A percentile compares a stretch with the other conserved stretches of the same genome.
phyloP scores from a whole-genome alignment of 2,329 filamentous ascomycete genomes.

The Immersiporthe knoxdaviesiana region DNA sequence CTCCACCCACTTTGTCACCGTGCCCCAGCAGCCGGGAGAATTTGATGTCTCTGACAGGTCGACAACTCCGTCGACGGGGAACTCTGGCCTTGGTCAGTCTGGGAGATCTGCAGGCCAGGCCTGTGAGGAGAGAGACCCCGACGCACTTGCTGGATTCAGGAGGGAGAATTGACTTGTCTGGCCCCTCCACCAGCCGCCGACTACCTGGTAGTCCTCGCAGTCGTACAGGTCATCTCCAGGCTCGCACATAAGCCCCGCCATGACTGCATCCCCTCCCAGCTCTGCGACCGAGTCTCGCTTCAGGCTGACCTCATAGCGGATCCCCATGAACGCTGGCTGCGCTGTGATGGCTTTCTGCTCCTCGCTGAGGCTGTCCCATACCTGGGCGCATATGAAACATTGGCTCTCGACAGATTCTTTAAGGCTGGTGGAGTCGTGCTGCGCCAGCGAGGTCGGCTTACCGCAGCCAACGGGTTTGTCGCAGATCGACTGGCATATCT shows the following conservation, averaged over 20 bases:
- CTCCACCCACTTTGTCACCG: conserved; percentile 11
- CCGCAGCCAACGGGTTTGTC: background rate
- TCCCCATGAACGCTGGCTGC: no score
- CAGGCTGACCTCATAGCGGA: no score
- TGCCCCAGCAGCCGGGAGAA: conserved; percentile 3
- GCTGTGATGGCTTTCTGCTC: conserved; percentile 10
- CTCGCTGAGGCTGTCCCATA: conserved; percentile 18
- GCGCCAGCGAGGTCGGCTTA: no score
- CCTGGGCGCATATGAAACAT: conserved; percentile 10
- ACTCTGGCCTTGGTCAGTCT: background rate
- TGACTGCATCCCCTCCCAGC: no score
- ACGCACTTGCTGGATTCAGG: conserved; percentile 12
- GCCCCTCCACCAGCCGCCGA: background rate
- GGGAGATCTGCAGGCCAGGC: no score
- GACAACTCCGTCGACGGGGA: background rate
- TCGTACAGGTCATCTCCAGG: conserved; percentile 18
- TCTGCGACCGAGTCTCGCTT: no score
- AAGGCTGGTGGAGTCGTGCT: background rate
- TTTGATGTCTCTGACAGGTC: background rate
- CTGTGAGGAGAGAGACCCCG: no score
- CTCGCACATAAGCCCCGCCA: no score
- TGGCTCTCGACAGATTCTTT: background rate
- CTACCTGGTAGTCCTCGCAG: conserved; percentile 11
- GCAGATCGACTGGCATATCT: conserved; percentile 13
- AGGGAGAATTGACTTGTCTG: background rate